Percentiles rank a stretch among this genome's conserved stretches.
Conservation (phyloP, 768 basidiomycete species). For the Pholiota molesta region DNA sequence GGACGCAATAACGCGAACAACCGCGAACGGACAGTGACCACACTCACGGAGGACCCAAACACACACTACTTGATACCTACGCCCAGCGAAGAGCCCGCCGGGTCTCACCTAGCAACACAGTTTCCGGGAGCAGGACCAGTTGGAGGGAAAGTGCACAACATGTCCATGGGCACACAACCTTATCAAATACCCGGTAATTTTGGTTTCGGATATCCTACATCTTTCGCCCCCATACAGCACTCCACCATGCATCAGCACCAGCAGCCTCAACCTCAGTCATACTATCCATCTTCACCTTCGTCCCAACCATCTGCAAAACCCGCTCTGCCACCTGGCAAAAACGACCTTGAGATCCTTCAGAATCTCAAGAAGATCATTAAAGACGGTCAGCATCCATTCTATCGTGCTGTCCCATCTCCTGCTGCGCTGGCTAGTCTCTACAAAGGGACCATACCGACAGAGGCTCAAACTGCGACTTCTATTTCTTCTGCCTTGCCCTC, state of each 20-base stretch:
- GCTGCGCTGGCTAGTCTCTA: conserved; percentile 65
- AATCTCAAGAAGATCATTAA: conserved; percentile 76
- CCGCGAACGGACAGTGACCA: conserved; percentile 71
- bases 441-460: conserved; percentile 46
- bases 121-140: conserved; percentile 24
- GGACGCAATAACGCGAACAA: conserved; percentile 53
- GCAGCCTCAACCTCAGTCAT: conserved; percentile 31
- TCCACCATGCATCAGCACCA: conserved; percentile 29
- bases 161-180: conserved; percentile 26
- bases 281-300: conserved; percentile 23
- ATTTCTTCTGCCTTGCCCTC: background rate
- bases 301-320: conserved; percentile 14
- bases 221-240: conserved; percentile 33
- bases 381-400: conserved; percentile 72
- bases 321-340: conserved; percentile 54
- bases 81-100: conserved; percentile 52
- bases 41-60: conserved; percentile 62
- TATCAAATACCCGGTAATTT: conserved; percentile 41
- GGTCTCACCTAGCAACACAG: conserved; percentile 37
- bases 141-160: conserved; percentile 25
- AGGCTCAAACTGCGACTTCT: conserved; percentile 9
- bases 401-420: conserved; percentile 67
- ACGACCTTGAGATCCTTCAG: conserved; percentile 75
- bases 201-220: conserved; percentile 37
- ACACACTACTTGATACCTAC: conserved; percentile 54